These are phyloP conservation scores for Gypsophila paniculata DNA, from an alignment of 179 eudicot species.

Conservation along the genomic window DNA sequence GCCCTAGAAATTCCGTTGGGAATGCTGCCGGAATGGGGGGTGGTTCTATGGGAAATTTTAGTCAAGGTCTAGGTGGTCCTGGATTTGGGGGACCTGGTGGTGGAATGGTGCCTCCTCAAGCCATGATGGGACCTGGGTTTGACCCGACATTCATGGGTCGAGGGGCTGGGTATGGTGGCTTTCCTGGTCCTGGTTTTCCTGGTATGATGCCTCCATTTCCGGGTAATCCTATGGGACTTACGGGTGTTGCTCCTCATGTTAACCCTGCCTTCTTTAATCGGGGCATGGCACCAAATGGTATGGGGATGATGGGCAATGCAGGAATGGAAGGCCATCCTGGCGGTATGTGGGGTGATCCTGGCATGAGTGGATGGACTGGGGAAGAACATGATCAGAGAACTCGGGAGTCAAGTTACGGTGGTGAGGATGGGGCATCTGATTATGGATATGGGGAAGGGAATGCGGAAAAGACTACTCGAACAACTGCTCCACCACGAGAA, in stretches of 20 bases:
- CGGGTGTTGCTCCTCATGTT: constrained; percentile 92
- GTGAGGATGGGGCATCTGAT: constrained; percentile 84
- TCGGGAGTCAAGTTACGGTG: constrained; percentile 85
- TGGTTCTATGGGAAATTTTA: constrained; percentile 43
- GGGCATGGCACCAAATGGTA: constrained; percentile 73
- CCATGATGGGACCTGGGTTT: constrained; percentile 86
- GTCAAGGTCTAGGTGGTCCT: constrained; percentile 68
- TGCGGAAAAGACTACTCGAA: constrained; percentile 56
- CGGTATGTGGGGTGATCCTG: constrained; percentile 68
- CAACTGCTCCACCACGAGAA: constrained; percentile 62
- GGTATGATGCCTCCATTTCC: constrained; percentile 84
- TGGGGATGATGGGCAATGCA: constrained; percentile 69
- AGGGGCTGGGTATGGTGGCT: constrained; percentile 76
- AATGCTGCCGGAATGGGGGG: constrained; percentile 31
- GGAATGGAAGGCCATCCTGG: constrained; percentile 72
- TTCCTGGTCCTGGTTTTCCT: constrained; percentile 65
- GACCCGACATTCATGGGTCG: constrained; percentile 88
- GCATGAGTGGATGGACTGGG: constrained; percentile 68
- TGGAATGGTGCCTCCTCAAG: constrained; percentile 79
- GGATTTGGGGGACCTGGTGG: constrained; percentile 69
- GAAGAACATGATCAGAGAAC: constrained; percentile 71
- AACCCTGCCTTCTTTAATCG: constrained; percentile 88
- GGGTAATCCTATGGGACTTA: constrained; percentile 62
- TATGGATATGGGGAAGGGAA: constrained; percentile 70
- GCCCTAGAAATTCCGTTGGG: constrained; percentile 31